Evolutionary conservation across 805 yeast genomes (phyloP), one percentile per base, ranked within the genome.

Genomic region (Wickerhamiella domercqiae): DNA sequence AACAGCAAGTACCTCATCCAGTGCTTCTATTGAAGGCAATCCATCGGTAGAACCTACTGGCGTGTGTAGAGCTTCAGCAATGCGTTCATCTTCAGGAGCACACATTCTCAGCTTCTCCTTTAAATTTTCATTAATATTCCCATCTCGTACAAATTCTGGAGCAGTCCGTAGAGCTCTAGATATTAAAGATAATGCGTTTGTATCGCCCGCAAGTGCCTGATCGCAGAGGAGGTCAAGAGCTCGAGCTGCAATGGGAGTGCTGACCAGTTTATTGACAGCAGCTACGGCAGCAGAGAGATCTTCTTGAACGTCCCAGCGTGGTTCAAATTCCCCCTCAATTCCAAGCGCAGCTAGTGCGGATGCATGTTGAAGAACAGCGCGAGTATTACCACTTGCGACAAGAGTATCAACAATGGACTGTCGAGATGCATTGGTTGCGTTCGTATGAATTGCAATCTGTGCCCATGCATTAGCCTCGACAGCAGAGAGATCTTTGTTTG

Each of bases 361-460:
- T 1, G 50, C 44, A 7, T 15, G 3, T 6, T 30, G 36, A 3
- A 46, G 36, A 0, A 44, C 31, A 4, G 37, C 32, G 13, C n/a
- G 9, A 3, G 41, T 16, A 13, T 24, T 21, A 3, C 43, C 43
- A 2, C 20, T 17, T 11, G 32, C 29, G 2, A 36, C 18, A 15
- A 43, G 30, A 1, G n/a, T 5, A 2, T 39, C 44, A 5, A 46
- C 39, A 14, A 48, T 36, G 2, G 18, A 13, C 21, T 47, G 48
- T 0, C 17, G 17, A n/a, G n/a, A n/a, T 9, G 47, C 20, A 25
- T 46, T 37, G 3, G 30, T 45, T 2, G 20, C 35, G 5, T 34
- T 9, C 2, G 51, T 43, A 1, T 21, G 21, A 9, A 39, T 26
- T 3, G 50, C 50, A 5, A 47, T 38, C 1, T 35, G 32, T 1